Conservation (phyloP, 1,139 yeast species). For the Tardiomyces depauwii region DNA sequence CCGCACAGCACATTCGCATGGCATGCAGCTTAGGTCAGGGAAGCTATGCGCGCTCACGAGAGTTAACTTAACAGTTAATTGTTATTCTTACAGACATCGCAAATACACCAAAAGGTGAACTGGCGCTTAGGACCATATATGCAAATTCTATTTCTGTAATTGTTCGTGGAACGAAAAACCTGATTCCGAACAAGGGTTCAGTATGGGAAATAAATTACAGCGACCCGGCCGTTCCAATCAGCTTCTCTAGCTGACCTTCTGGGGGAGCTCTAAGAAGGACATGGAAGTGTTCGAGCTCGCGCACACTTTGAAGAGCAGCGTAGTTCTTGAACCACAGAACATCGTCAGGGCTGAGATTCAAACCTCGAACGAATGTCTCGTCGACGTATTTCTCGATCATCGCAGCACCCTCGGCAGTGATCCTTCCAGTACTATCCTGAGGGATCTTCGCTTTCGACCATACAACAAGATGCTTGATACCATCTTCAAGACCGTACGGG, state of each 20-base stretch:
- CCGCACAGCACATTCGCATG: too few relatives aligned
- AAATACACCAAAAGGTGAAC: too few relatives aligned
- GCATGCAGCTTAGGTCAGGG: too few relatives aligned
- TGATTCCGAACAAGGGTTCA: too few relatives aligned
- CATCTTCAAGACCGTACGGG: conserved; percentile 29
- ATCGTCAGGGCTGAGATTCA: conserved; percentile 15
- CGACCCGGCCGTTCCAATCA: conserved; percentile 15
- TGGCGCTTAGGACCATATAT: too few relatives aligned
- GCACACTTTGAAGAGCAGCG: conserved; percentile 28
- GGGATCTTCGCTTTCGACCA: conserved; percentile 30
- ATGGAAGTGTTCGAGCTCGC: conserved; percentile 31
- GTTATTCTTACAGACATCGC: too few relatives aligned
- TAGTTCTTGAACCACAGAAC: conserved; percentile 32
- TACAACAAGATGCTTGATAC: conserved; percentile 29
- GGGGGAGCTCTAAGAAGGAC: conserved; percentile 16
- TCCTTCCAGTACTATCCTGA: conserved; percentile 16
- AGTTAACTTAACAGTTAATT: too few relatives aligned
- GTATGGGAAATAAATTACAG: too few relatives aligned
- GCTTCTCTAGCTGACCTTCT: conserved; percentile 4
- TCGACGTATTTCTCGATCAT: conserved; percentile 21
- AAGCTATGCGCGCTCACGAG: too few relatives aligned
- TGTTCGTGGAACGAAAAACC: too few relatives aligned
- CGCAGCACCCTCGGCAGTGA: conserved; percentile 16
- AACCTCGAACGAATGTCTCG: conserved; percentile 16
- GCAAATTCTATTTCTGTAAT: too few relatives aligned